Evolutionary conservation across 257 asterid genomes (phyloP), one percentile per base, ranked within the genome.

Genomic region (Jasminum sambac): DNA sequence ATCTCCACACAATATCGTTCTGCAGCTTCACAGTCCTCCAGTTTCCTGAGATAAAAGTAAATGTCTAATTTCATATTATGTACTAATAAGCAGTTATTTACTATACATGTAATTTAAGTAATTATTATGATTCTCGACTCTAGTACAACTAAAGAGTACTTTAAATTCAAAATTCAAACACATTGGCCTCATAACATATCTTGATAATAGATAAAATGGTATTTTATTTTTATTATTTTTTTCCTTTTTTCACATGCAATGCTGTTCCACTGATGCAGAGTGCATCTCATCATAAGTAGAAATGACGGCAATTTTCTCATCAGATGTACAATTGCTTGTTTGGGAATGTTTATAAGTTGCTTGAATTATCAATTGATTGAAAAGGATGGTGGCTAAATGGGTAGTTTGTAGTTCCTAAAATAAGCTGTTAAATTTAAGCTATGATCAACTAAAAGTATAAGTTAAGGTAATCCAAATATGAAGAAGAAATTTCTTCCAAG

Each of bases 21-120:
- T 63, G 99, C 99, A 75, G 97, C 96, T 79, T 91, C 97, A 81
- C 84, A 89, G 78, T 95, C 83, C 84, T 91, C 97, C 87, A 95
- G 82, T 84, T 91, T 95, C 87, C 99, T 95, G 61, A 66, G 63
- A 74, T 39, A 38, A 83, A 72, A 72, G 48, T 43, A 26, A 66
- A 79, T 63, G 19, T 21, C 6, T 36, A 46, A 40, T 44, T 24
- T 75, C 72, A 21, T 21, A 46, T 50, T 39, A 50, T 6, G 68
- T 68, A 66, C 69, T 38, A 64, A 63, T 36, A 74, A 65, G 36
- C 52, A 50, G 38, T 36, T 23, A 62, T 62, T 40, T 36, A 10
- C 21, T 57, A 42, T 17, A 10, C 62, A 55, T 8, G 34, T 13
- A 8, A 52, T 19, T 26, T 52, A 12, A 52, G 61, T 13, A 52